phyloP scores from a whole-genome alignment of 768 basidiomycete species.

The Trametes meyenii region DNA sequence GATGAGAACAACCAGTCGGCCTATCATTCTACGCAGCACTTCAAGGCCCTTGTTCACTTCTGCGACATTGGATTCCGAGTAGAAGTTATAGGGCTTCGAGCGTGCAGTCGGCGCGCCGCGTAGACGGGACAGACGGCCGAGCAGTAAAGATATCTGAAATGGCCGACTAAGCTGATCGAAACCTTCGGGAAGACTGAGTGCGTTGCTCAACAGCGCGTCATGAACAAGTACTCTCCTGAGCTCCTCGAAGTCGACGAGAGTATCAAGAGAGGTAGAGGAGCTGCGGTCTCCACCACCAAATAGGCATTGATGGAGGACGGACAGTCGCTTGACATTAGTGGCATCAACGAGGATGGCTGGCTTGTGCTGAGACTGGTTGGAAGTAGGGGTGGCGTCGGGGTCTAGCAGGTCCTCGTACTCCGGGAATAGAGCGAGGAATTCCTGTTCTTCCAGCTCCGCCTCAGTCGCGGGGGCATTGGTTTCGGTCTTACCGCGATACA shows the following conservation, averaged over 20 bases:
- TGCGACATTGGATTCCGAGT: conserved; percentile 70
- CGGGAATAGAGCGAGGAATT: conserved; percentile 86
- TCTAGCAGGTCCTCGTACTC: conserved; percentile 68
- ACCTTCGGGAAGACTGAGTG: conserved; percentile 12
- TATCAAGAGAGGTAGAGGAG: conserved; percentile 36
- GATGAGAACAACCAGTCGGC: conserved; percentile 58
- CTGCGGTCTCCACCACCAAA: conserved; percentile 29
- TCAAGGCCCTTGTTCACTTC: conserved; percentile 66
- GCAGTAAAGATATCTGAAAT: conserved; percentile 51
- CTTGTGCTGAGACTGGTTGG: neutral
- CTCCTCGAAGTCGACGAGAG: conserved; percentile 14
- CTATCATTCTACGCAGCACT: conserved; percentile 52
- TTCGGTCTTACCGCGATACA: conserved; percentile 71
- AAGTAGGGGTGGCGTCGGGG: conserved; percentile 4
- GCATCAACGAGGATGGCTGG: conserved; percentile 35
- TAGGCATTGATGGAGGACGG: conserved; percentile 52
- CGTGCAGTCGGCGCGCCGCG: conserved; percentile 24
- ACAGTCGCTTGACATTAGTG: conserved; percentile 43
- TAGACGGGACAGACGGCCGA: conserved; percentile 41
- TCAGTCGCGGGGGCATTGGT: conserved; percentile 63
- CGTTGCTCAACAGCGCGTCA: conserved; percentile 16
- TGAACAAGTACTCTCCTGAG: conserved; percentile 12
- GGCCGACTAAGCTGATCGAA: conserved; percentile 56
- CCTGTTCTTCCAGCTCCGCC: conserved; percentile 77
- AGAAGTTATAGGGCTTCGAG: conserved; percentile 66